Conservation (phyloP, 2,329 filamentous ascomycete species). For the Clonostachys chloroleuca region DNA sequence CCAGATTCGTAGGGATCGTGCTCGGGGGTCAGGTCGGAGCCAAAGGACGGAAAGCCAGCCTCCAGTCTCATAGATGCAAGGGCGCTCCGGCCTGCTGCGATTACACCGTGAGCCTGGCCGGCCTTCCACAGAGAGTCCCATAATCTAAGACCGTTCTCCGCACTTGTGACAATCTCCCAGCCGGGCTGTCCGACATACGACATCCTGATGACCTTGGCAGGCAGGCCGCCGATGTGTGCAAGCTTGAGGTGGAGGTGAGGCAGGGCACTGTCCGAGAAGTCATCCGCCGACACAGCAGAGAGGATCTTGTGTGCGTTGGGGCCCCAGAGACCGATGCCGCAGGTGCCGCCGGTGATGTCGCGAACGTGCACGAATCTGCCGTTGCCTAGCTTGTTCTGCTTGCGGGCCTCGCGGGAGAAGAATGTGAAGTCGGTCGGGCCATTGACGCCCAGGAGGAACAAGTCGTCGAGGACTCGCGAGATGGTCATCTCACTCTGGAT, state of each 20-base stretch:
- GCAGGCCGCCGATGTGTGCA: slow-evolving; percentile 46
- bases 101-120: slow-evolving; percentile 47
- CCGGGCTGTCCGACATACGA: slow-evolving; percentile 59
- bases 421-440: slow-evolving; percentile 49
- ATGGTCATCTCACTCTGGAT: slow-evolving; percentile 55
- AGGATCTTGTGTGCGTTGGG: slow-evolving; percentile 50
- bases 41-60: slow-evolving; percentile 53
- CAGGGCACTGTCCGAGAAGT: slow-evolving; percentile 38
- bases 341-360: slow-evolving; percentile 56
- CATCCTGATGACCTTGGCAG: slow-evolving; percentile 48
- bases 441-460: slow-evolving; percentile 54
- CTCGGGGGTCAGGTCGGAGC: slow-evolving; percentile 55
- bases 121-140: slow-evolving; percentile 56
- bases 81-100: slow-evolving; percentile 53
- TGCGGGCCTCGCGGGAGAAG: slow-evolving; percentile 44
- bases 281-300: slow-evolving; percentile 31
- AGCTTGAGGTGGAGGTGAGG: slow-evolving; percentile 45
- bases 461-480: slow-evolving; percentile 39
- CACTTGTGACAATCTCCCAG: slow-evolving; percentile 58
- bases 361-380: slow-evolving; percentile 42
- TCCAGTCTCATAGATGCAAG: slow-evolving; percentile 56
- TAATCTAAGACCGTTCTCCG: slow-evolving; percentile 51
- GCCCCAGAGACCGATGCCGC: slow-evolving; percentile 59
- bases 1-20: slow-evolving; percentile 58
- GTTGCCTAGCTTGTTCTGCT: slow-evolving; percentile 33